phyloP scores from a whole-genome alignment of 2,329 filamentous ascomycete genomes.

The Xylaria sp. region DNA sequence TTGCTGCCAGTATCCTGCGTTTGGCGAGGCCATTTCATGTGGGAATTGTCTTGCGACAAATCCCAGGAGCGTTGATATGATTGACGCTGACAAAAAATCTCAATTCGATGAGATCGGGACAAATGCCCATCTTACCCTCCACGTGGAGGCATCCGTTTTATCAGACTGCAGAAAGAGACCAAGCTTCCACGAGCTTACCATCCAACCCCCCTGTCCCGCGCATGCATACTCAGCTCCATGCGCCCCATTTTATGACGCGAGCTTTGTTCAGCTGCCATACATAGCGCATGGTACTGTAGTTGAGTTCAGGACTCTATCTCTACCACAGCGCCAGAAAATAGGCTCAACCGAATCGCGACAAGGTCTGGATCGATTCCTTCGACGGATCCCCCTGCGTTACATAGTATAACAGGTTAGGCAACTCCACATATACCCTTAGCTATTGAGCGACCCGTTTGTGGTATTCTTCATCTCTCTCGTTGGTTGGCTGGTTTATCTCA shows the following conservation, averaged over 20 bases:
- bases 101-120: background rate
- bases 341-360: background rate
- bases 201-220: background rate
- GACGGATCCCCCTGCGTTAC: background rate
- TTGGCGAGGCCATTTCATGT: conserved; percentile 9
- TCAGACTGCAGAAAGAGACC: background rate
- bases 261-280: conserved; percentile 7
- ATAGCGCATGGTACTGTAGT: no score
- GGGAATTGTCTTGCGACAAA: background rate
- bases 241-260: conserved; percentile 2
- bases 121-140: background rate
- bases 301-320: background rate
- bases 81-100: background rate
- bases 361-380: conserved; percentile 2
- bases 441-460: background rate
- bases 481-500: no score
- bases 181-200: conserved; percentile 1
- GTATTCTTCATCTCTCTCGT: background rate
- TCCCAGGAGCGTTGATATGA: background rate
- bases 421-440: background rate
- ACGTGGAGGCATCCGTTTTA: background rate
- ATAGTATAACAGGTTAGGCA: background rate
- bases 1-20: conserved; percentile 21
- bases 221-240: conserved; percentile 3
- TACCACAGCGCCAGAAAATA: background rate